Base-by-base conservation (phyloP, 2,329 filamentous ascomycete species). In the Stromatinia cepivora region DNA sequence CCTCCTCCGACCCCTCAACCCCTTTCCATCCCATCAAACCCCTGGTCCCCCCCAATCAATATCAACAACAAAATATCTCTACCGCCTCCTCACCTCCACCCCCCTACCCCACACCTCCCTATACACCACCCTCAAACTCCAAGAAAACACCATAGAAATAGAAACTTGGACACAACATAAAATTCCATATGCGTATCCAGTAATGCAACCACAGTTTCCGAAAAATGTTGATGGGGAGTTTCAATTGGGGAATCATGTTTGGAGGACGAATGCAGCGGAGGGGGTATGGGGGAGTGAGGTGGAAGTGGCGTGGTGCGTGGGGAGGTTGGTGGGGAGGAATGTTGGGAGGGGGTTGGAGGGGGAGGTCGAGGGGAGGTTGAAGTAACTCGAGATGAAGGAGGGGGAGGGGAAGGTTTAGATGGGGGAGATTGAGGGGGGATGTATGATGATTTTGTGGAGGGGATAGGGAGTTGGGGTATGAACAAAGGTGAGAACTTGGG, bases 181-280 rank as follows among this genome's bases (percentile, higher is more conserved):
- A 17, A 52, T 67, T 5, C 20, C n/a, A 10, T 22, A 61, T 4
- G 66, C 66, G 15, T 67, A 67, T 8, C 66, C 56, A n/a, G 4
- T 17, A 9, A 67, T 34, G 11, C 31, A 45, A 15, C 2, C 56
- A 1, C 20, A 5, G 17, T 20, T 17, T 8, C 10, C 2, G 4
- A 31, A 22, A n/a, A 9, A 31, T 13, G n/a, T 25, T 2, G 6
- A 54, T 22, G 62, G 48, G 22, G 50, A 66, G 6, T 66, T 66
- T 45, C 25, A 22, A 28, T 11, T 67, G 7, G 54, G 54, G 11
- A n/a, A 53, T 7, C n/a, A 39, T 6, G 36, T 62, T 9, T 67
- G 66, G 66, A 64, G 46, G 6, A 62, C 56, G 7, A 52, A 10
- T 22, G 56, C n/a, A 20, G 34, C 22, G 10, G 66, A 67, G 56